Conservation (phyloP, 352 stramenopile genomes). For the Phytophthora ohioensis region DNA sequence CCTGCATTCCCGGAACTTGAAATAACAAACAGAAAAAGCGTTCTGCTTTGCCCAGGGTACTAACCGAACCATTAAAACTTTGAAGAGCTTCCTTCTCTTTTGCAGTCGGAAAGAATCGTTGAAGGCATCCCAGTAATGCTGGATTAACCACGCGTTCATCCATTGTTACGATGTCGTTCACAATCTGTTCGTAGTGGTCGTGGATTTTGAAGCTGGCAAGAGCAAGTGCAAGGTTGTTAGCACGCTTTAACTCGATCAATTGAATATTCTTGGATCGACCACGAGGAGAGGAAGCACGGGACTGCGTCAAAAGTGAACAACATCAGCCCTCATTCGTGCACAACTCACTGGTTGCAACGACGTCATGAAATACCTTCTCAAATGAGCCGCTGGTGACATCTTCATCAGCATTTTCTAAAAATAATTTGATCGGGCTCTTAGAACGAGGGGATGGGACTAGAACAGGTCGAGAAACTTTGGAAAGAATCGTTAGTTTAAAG, state of each 20-base stretch:
- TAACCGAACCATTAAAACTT: conserved; percentile 51
- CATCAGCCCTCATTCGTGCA: not conserved
- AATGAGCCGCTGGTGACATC: conserved; percentile 48
- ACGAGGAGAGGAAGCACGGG: conserved; percentile 71
- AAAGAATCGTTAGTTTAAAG: conserved; percentile 10
- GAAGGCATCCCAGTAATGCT: conserved; percentile 71
- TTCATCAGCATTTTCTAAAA: conserved; percentile 26
- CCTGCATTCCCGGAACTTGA: conserved; percentile 62
- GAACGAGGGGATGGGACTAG: conserved; percentile 64
- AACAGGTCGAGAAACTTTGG: conserved; percentile 53
- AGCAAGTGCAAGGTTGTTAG: conserved; percentile 81
- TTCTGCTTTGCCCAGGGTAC: conserved; percentile 72
- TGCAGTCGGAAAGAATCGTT: conserved; percentile 79
- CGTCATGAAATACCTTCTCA: conserved; percentile 55
- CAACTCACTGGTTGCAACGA: not conserved
- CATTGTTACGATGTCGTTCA: conserved; percentile 65
- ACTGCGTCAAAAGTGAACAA: conserved; percentile 36
- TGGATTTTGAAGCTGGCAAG: conserved; percentile 84
- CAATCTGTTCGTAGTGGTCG: conserved; percentile 71
- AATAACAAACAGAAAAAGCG: conserved; percentile 76
- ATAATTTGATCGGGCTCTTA: conserved; percentile 42
- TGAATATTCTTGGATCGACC: conserved; percentile 81
- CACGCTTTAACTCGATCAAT: conserved; percentile 80
- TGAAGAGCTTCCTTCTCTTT: conserved; percentile 63
- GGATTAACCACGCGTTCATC: conserved; percentile 66